Base-by-base conservation (phyloP, 257 asterid genomes). In the Solanum rostratum region DNA sequence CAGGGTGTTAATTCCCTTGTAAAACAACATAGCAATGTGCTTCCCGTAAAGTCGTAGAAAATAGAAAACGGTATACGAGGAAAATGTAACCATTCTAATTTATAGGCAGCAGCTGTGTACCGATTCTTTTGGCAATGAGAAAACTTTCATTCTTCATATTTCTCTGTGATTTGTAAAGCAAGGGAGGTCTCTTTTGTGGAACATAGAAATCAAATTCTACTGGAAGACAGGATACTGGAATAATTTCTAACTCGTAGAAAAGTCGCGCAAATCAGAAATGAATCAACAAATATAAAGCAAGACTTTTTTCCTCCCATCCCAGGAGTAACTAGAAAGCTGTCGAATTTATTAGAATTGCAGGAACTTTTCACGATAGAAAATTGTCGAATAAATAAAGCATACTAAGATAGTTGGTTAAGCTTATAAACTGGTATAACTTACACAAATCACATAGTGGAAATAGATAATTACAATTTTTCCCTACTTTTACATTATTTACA, bases 1-100 rank as follows among this genome's bases (percentile, higher is more conserved):
- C 63, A 83, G 43, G 60, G 63, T 33, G 63, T 83, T 83, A 41
- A 83, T 50, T 69, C 85, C 46, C 76, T 83, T 83, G 85, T 83
- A 83, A 83, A 54, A 68, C 80, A 30, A 66, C 22, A 68, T 30
- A 83, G 80, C 63, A 20, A 29, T 57, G 33, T 46, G 81, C 65
- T 66, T 49, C 81, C 65, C 68, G 81, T 16, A 68, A 68, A 41
- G 80, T 83, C 52, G 14, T 24, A 66, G 65, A 50, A 50, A 27
- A 68, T 83, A 68, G 81, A 24, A 43, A 46, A 83, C 53, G 65
- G 81, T 74, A 74, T 74, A 69, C 52, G 50, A 63, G 79, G 78
- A 60, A 62, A 27, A 82, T 82, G 80, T 63, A 49, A 65, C 85
- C 85, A 49, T 82, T 82, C 80, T 82, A 82, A 1, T 65, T 82